A percentile compares a stretch with the other conserved stretches of the same genome.
These are phyloP conservation scores for Acacia concinna DNA, from an alignment of 331 rosid species.

Conservation along the genomic window DNA sequence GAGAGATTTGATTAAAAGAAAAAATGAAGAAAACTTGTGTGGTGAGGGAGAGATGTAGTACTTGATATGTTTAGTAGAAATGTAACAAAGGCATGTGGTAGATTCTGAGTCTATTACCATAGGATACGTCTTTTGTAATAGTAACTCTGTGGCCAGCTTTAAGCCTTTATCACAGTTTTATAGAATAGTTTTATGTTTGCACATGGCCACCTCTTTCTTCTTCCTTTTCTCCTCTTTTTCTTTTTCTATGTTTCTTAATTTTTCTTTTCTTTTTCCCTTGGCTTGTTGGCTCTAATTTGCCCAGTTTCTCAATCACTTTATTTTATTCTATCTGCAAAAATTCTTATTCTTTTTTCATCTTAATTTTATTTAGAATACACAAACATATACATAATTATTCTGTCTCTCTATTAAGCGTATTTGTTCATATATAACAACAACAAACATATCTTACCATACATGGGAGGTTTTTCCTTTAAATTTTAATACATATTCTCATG, in stretches of 20 bases:
- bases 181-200: slow-evolving; percentile 42
- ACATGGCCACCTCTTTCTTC: slow-evolving; percentile 35
- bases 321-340: slow-evolving; percentile 38
- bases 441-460: background rate
- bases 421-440: background rate
- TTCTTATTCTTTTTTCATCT: slow-evolving; percentile 4
- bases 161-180: slow-evolving; percentile 16
- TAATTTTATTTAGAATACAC: background rate
- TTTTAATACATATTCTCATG: background rate
- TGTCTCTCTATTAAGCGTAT: background rate
- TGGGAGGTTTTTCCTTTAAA: background rate
- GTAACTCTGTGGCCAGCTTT: slow-evolving; percentile 37
- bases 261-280: slow-evolving; percentile 32
- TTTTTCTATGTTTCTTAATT: background rate
- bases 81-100: slow-evolving; percentile 70
- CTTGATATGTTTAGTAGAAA: slow-evolving; percentile 55
- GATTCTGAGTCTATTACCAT: slow-evolving; percentile 62
- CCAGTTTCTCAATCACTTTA: slow-evolving; percentile 30
- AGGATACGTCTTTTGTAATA: slow-evolving; percentile 46
- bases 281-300: slow-evolving; percentile 35
- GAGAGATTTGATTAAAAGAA: slow-evolving; percentile 15
- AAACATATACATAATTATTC: background rate
- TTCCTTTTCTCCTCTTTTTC: background rate
- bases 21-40: slow-evolving; percentile 4
- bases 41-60: slow-evolving; percentile 57